Evolutionary conservation across 495 filamentous ascomycete genomes (phyloP), one percentile per base, ranked within the genome.

Genomic region (Penicillium taxi): DNA sequence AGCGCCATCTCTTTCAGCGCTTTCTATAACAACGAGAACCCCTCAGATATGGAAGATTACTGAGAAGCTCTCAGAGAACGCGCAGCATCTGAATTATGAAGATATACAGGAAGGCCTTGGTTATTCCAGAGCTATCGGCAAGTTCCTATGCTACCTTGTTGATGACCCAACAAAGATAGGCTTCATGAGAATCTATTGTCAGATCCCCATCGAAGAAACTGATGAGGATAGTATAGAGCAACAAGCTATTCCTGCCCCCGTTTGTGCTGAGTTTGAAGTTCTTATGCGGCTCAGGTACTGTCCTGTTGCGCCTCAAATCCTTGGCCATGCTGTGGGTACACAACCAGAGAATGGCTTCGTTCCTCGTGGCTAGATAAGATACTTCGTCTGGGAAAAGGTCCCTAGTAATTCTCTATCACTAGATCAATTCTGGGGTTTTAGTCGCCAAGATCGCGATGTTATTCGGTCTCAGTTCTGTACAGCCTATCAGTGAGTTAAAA

Each of bases 351-450:
- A 41, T 31, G 37, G 38, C 6, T 41, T 42, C 16, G 19, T 52
- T 44, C 43, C 48, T 32, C 37, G 40, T 7, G 48, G 44, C 29
- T 48, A 39, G 20, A 16, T 47, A 12, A 38, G 13, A 21, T 52
- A 41, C 22, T 5, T 52, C 21, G 40, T 52, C 8, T 52, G 48
- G 44, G 37, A 47, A 18, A 44, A 44, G 36, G 44, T 52, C 11
- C 44, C 44, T 16, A 26, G 39, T 32, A 40, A 41, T 28, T 22
- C 44, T 35, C 37, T 47, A 2, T 41, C 48, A 32, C 25, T 41
- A 34, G 44, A 47, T 29, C 42, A 38, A 15, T 47, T 47, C 40
- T 52, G 40, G 48, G 21, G 48, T 37, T 44, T 52, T 9, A 44
- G 42, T 41, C 17, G 1, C 14, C 0, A 9, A 18, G 15, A 14